Evolutionary conservation across 495 filamentous ascomycete species (phyloP).

Genomic region (Aspergillus coremiiformis): DNA sequence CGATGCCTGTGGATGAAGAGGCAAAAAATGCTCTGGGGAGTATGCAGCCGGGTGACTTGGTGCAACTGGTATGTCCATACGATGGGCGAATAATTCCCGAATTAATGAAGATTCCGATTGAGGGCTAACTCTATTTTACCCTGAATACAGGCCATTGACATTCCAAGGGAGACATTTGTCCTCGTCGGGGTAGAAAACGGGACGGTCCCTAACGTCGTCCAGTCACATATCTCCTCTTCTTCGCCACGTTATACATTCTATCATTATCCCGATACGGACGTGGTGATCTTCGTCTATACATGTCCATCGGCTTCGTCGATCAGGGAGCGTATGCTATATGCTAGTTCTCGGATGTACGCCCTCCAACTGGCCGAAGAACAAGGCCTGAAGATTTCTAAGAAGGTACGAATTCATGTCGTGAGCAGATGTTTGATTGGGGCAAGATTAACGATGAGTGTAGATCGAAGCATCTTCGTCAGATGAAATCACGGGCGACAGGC

Average conservation of each 20-base stretch:
- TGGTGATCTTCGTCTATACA: slow-evolving; percentile 89
- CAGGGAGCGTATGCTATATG: slow-evolving; percentile 93
- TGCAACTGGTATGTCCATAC: slow-evolving; percentile 64
- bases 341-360: slow-evolving; percentile 68
- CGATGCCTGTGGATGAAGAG: slow-evolving; percentile 61
- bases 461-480: slow-evolving; percentile 62
- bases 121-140: slow-evolving; percentile 19
- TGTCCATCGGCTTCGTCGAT: slow-evolving; percentile 75
- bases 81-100: background rate
- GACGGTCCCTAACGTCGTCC: slow-evolving; percentile 46
- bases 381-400: slow-evolving; percentile 68
- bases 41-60: slow-evolving; percentile 53
- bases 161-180: slow-evolving; percentile 68
- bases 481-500: slow-evolving; percentile 65
- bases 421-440: slow-evolving; percentile 3
- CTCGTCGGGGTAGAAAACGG: slow-evolving; percentile 51
- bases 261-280: slow-evolving; percentile 55
- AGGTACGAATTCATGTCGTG: slow-evolving; percentile 34
- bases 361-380: slow-evolving; percentile 61
- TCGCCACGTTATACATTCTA: slow-evolving; percentile 91
- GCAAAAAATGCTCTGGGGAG: slow-evolving; percentile 58
- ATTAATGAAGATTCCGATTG: slow-evolving; percentile 4
- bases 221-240: slow-evolving; percentile 59
- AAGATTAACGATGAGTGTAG: slow-evolving; percentile 24
- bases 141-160: slow-evolving; percentile 47